These are phyloP conservation scores for Talaromyces sp. DNA, from an alignment of 2,329 filamentous ascomycete genomes.

Conservation along the genomic window DNA sequence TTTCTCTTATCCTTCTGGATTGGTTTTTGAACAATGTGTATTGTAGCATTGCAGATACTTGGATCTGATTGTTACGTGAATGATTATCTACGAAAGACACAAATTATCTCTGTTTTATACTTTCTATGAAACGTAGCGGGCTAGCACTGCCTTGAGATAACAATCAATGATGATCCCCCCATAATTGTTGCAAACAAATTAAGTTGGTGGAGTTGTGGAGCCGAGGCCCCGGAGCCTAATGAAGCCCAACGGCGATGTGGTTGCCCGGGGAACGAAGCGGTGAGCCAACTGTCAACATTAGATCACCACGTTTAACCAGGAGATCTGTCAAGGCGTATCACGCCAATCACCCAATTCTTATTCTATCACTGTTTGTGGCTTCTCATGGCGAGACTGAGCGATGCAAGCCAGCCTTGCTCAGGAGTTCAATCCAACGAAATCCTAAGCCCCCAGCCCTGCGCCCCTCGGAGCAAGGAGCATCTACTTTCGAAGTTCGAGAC, in stretches of 20 bases:
- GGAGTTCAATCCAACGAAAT: slow-evolving; percentile 19
- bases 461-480: slow-evolving; percentile 20
- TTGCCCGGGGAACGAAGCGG: slow-evolving; percentile 21
- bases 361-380: slow-evolving; percentile 4
- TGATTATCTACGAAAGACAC: too few relatives aligned
- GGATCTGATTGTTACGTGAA: too few relatives aligned
- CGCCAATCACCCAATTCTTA: background rate
- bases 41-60: too few relatives aligned
- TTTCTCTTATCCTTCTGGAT: background rate
- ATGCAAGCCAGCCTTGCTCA: slow-evolving; percentile 11
- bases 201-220: background rate
- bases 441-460: slow-evolving; percentile 25
- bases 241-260: slow-evolving; percentile 10
- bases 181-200: background rate
- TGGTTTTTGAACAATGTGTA: background rate
- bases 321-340: background rate
- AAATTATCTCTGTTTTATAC: too few relatives aligned
- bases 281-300: slow-evolving; percentile 17
- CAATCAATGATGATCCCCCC: too few relatives aligned
- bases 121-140: background rate
- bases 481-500: slow-evolving; percentile 23
- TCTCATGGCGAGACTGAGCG: slow-evolving; percentile 21
- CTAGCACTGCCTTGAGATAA: too few relatives aligned
- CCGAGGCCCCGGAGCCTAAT: background rate
- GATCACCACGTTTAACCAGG: background rate